Base-by-base conservation (phyloP, 192 early-diverging fungal species). In the Powellomyces hirtus region DNA sequence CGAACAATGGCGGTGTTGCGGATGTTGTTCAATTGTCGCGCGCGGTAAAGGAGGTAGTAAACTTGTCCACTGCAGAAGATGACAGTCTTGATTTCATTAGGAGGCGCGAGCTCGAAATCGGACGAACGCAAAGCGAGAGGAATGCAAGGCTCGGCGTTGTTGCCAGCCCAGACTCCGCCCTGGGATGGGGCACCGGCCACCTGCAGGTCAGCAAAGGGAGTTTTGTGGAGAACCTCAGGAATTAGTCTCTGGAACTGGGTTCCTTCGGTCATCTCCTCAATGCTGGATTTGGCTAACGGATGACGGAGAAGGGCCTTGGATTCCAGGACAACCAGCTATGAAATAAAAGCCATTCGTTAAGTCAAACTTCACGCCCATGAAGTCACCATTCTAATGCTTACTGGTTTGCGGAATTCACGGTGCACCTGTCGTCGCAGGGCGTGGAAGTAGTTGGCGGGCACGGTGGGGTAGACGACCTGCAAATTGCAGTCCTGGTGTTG, bases 401-500 rank as follows among this genome's bases (percentile, higher is more conserved):
- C 79, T 38, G 96, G 96, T 81, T 98, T 98, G 70, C 96, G 87
- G 91, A 93, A 98, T 73, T 97, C 93, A 71, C 96, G 89, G 83
- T 91, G 89, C 62, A 98, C 90, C 82, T 98, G 96, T 63, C 96
- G 89, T 62, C 96, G 88, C 71, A 98, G 81, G 0, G 79, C 92
- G 71, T 98, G 96, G 90, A 94, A 98, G 85, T 94, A 97, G 77
- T 98, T 96, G 66, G 90, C 86, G n/a, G 96, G 96, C 16, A 95
- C 96, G n/a, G 94, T 90, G 51, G 91, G 90, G 84, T 96, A 94
- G 13, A 95, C 89, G 14, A 98, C 91, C 84, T 96, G 94, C 89
- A 97, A 94, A 86, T 95, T 98, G 82, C 92, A 94, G 78, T 97
- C 95, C 80, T 97, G 96, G 74, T 96, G 94, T 81, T 97, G 95